Percentiles rank a stretch among this genome's conserved stretches.
These are phyloP conservation scores for Fistulinella prunicolor DNA, from an alignment of 768 basidiomycete genomes.

Conservation along the genomic window DNA sequence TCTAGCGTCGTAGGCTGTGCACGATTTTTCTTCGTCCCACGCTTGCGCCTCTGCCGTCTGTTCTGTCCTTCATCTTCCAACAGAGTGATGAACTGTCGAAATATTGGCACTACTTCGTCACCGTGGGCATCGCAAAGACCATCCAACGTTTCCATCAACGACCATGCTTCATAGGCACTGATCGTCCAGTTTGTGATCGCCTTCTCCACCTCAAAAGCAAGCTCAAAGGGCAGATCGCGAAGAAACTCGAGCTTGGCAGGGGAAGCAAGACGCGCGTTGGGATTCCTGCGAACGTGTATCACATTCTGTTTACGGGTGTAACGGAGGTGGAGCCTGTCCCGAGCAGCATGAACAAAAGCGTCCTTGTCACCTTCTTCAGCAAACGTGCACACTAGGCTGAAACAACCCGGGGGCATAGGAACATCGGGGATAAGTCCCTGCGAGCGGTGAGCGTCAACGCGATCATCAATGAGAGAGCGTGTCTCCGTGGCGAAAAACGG, in stretches of 20 bases:
- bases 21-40: neutral
- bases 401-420: conserved; percentile 28
- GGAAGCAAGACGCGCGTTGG: conserved; percentile 3
- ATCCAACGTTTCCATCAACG: conserved; percentile 18
- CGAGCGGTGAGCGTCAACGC: conserved; percentile 13
- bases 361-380: conserved; percentile 20
- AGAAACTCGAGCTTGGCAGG: conserved; percentile 24
- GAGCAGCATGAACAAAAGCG: conserved; percentile 28
- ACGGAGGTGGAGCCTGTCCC: conserved; percentile 21
- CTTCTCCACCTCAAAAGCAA: conserved; percentile 41
- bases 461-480: fast-evolving
- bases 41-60: neutral
- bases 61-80: conserved; percentile 15
- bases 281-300: conserved; percentile 19
- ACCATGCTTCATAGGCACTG: conserved; percentile 18
- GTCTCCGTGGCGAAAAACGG: conserved; percentile 25
- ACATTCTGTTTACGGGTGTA: neutral
- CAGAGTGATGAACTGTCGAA: conserved; percentile 17
- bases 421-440: conserved; percentile 27
- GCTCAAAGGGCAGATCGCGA: conserved; percentile 27
- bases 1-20: conserved; percentile 7
- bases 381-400: conserved; percentile 32
- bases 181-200: conserved; percentile 31
- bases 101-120: conserved; percentile 22
- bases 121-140: conserved; percentile 16